Evolutionary conservation across 1,284 basidiomycete species (phyloP).

Genomic region (Coniophora puteana): DNA sequence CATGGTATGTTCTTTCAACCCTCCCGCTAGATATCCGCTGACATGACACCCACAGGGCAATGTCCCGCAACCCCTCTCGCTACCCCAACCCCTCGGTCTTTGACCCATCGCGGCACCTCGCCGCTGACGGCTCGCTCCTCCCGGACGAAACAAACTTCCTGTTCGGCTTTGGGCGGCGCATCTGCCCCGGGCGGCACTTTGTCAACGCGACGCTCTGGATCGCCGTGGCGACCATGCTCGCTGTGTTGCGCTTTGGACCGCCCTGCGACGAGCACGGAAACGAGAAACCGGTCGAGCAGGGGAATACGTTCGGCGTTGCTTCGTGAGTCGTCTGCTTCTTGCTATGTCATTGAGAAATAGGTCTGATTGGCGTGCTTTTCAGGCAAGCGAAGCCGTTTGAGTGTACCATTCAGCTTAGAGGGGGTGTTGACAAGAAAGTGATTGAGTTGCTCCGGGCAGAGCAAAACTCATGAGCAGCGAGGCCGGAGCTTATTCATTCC

Average conservation of each 20-base stretch:
- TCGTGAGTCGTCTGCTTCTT: too few species aligned
- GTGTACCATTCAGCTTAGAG: too few species aligned
- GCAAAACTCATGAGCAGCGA: too few species aligned
- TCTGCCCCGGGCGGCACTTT: conserved; percentile 4
- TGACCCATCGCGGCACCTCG: not conserved
- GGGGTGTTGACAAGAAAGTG: too few species aligned
- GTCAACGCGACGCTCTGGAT: not conserved
- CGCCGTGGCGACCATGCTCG: not conserved
- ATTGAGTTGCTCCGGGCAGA: too few species aligned
- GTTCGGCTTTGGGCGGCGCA: not conserved
- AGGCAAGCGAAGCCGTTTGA: too few species aligned
- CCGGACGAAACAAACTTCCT: not conserved
- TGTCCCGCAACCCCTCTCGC: conserved; percentile 9
- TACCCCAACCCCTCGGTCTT: conserved; percentile 10
- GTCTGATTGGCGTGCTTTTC: too few species aligned
- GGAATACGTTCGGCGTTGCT: not conserved
- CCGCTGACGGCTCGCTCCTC: not conserved
- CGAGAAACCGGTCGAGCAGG: not conserved
- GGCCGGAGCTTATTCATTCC: too few species aligned
- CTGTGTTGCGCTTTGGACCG: not conserved
- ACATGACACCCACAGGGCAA: conserved; percentile 2
- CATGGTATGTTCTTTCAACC: not conserved
- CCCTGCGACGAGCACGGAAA: not conserved
- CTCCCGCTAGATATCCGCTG: not conserved
- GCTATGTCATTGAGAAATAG: too few species aligned